A percentile compares a stretch with the other conserved stretches of the same genome.
These are phyloP conservation scores for Zelopaecilomyces penicillatus DNA, from an alignment of 2,329 filamentous ascomycete species.

Conservation along the genomic window DNA sequence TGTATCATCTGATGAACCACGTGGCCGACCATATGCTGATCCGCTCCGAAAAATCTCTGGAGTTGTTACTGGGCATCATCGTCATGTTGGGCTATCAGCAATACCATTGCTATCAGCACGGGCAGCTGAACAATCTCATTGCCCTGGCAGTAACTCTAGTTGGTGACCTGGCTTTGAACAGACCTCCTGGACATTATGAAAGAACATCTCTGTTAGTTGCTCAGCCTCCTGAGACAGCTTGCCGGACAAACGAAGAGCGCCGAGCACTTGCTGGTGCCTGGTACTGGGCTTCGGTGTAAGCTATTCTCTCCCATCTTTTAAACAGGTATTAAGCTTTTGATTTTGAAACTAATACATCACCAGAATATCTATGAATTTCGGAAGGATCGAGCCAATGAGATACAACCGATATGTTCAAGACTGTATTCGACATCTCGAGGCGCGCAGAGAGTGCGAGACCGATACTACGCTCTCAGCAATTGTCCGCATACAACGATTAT, in stretches of 20 bases:
- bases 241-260: slow-evolving; percentile 42
- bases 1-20: slow-evolving; percentile 37
- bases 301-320: slow-evolving; percentile 1
- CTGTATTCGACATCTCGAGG: slow-evolving; percentile 38
- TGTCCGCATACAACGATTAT: slow-evolving; percentile 41
- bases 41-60: slow-evolving; percentile 40
- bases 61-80: slow-evolving; percentile 40
- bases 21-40: slow-evolving; percentile 42
- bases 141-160: slow-evolving; percentile 39
- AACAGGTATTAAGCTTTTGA: no score
- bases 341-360: no score
- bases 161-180: slow-evolving; percentile 38
- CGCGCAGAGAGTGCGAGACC: slow-evolving; percentile 34
- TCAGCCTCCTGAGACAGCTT: slow-evolving; percentile 27
- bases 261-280: slow-evolving; percentile 45
- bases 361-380: slow-evolving; percentile 34
- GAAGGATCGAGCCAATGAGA: slow-evolving; percentile 39
- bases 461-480: slow-evolving; percentile 39
- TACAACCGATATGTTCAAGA: slow-evolving; percentile 45
- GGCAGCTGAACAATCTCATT: slow-evolving; percentile 43
- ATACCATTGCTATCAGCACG: slow-evolving; percentile 45
- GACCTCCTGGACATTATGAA: slow-evolving; percentile 31
- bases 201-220: slow-evolving; percentile 34
- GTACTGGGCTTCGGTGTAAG: slow-evolving; percentile 46
- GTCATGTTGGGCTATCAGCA: slow-evolving; percentile 45